Percentiles rank a stretch among this genome's conserved stretches.
phyloP scores from a whole-genome alignment of 1,139 yeast genomes.

The Yamadazyma dushanensis region DNA sequence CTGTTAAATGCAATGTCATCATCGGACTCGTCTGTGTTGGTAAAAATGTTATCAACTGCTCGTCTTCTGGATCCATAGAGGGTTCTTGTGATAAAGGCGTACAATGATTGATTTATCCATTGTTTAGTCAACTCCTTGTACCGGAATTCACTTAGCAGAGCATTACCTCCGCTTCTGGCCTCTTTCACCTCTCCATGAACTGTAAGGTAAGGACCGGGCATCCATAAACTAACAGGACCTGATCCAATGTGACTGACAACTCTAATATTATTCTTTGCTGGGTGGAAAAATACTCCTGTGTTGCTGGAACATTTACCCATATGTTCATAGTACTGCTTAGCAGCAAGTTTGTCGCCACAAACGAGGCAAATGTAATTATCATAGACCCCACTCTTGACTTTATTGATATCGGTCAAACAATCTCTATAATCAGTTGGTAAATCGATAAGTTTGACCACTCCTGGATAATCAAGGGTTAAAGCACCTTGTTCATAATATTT shows the following conservation, averaged over 20 bases:
- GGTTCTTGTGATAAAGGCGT: slow-evolving; percentile 37
- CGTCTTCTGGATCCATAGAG: slow-evolving; percentile 1
- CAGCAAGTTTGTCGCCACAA: slow-evolving; percentile 26
- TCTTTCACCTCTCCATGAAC: slow-evolving; percentile 71
- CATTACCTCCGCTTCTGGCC: slow-evolving; percentile 52
- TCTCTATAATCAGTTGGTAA: slow-evolving; percentile 37
- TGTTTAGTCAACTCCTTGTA: slow-evolving; percentile 55
- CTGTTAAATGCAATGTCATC: background rate
- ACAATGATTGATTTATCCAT: slow-evolving; percentile 59
- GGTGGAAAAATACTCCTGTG: slow-evolving; percentile 47
- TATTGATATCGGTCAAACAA: slow-evolving; percentile 17
- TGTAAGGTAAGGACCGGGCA: slow-evolving; percentile 69
- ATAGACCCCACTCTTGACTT: slow-evolving; percentile 18
- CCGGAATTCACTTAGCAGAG: slow-evolving; percentile 51
- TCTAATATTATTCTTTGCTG: slow-evolving; percentile 37
- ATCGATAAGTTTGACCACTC: slow-evolving; percentile 37
- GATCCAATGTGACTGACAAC: slow-evolving; percentile 34
- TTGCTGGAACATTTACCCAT: slow-evolving; percentile 24
- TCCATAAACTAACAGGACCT: slow-evolving; percentile 29
- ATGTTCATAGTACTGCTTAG: slow-evolving; percentile 21
- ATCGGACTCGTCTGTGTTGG: background rate
- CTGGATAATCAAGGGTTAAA: slow-evolving; percentile 37
- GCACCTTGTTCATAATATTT: slow-evolving; percentile 24
- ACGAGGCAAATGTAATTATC: slow-evolving; percentile 35
- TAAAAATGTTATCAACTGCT: too few species aligned